Percentiles rank a stretch among this genome's conserved stretches.
Conservation (phyloP, 306 rosid genomes). For the Vicia sativa region DNA sequence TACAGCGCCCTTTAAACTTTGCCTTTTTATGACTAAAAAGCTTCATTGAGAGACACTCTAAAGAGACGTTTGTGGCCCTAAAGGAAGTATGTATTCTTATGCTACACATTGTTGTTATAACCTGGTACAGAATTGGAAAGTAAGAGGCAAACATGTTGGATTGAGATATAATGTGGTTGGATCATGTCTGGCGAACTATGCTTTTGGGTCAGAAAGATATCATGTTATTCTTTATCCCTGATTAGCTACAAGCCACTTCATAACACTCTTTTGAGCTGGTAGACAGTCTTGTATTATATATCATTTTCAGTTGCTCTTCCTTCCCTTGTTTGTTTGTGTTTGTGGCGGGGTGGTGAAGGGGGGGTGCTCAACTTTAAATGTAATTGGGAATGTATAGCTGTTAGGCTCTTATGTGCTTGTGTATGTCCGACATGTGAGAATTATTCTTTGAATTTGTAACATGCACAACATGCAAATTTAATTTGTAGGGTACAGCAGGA, state of each 20-base stretch:
- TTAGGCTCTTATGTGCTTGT: too few species aligned
- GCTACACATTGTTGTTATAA: neutral
- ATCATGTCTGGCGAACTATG: neutral
- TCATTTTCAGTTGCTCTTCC: neutral
- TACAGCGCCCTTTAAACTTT: neutral
- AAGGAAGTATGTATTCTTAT: conserved; percentile 19
- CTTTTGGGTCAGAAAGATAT: conserved; percentile 9
- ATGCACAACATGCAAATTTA: conserved; percentile 15
- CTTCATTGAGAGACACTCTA: neutral
- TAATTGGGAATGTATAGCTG: too few species aligned
- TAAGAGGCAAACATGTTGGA: neutral
- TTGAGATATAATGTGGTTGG: neutral
- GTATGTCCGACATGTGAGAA: conserved; percentile 13
- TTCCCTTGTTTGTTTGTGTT: neutral
- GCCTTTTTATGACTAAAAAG: conserved; percentile 4
- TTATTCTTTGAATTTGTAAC: conserved; percentile 14
- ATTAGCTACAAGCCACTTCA: neutral
- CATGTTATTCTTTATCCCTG: neutral
- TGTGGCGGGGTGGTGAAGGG: too few species aligned
- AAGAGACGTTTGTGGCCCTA: neutral
- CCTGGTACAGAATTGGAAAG: neutral
- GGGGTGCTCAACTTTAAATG: too few species aligned
- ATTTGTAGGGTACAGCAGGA: conserved; percentile 97
- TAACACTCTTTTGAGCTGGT: neutral
- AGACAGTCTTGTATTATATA: neutral